Evolutionary conservation across 257 asterid species (phyloP).

Genomic region (Salvia miltiorrhiza): DNA sequence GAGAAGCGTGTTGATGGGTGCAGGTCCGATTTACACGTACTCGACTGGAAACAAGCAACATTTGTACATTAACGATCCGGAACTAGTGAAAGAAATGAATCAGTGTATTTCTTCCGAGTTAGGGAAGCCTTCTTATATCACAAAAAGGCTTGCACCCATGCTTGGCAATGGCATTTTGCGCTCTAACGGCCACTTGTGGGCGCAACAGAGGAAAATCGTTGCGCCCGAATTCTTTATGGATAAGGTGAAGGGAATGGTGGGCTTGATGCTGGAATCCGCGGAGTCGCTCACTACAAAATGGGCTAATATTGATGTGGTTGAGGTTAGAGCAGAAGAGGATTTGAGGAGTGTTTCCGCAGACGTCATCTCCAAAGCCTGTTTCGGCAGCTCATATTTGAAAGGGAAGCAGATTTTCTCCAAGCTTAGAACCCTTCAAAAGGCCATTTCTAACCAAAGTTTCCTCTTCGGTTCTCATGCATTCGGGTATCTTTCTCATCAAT

Average conservation of each 20-base stretch:
- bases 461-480: conserved; percentile 54
- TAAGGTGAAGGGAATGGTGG: conserved; percentile 83
- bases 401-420: conserved; percentile 70
- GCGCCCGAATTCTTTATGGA: conserved; percentile 82
- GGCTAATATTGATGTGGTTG: too few species aligned
- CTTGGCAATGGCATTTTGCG: conserved; percentile 88
- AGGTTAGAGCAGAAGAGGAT: conserved; percentile 62
- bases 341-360: conserved; percentile 76
- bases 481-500: too few species aligned
- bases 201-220: conserved; percentile 70
- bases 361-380: conserved; percentile 79
- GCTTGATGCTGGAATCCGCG: conserved; percentile 66
- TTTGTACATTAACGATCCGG: conserved; percentile 68
- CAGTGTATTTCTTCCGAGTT: conserved; percentile 40
- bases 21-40: conserved; percentile 68
- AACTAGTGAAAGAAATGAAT: conserved; percentile 75
- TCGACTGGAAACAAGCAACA: conserved; percentile 78
- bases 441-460: conserved; percentile 48
- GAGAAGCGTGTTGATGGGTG: background rate
- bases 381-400: conserved; percentile 70
- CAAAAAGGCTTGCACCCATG: conserved; percentile 84
- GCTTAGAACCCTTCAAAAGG: conserved; percentile 73
- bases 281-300: conserved; percentile 46
- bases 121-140: conserved; percentile 78
- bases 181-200: conserved; percentile 78